Evolutionary conservation across 345 rosid genomes (phyloP), one percentile per base, ranked within the genome.

Genomic region (Odontarrhena argentea): DNA sequence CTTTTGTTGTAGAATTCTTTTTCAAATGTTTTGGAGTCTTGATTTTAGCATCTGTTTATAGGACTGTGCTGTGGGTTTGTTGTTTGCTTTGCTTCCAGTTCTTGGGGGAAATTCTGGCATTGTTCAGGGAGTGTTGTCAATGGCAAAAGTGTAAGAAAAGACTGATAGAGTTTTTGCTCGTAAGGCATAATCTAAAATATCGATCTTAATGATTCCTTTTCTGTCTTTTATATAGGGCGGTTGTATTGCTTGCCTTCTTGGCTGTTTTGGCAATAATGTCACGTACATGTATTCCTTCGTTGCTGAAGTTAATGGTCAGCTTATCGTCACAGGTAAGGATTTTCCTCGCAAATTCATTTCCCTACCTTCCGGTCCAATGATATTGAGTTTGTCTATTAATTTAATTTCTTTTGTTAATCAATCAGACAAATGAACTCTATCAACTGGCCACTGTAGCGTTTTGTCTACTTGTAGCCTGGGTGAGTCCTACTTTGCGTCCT

Each of bases 11-110:
- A 25, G 38, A 13, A 10, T 40, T 43, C 35, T n/a, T 47, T 63
- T 54, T 57, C 60, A 40, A 13, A 65, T 68, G 37, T 8, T 59
- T 68, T 45, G 45, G 51, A 60, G 51, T 52, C 18, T 54, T 71
- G 65, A 71, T 71, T 61, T 42, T 54, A 52, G 53, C 15, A 41
- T 59, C 28, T 42, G 8, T 61, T 75, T 28, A 58, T 81, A 89
- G 98, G 96, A 92, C 34, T 92, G 96, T 77, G 95, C 95, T 69
- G 96, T 89, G 71, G 98, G 96, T 42, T 82, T 92, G 88, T 76
- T 89, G 71, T 92, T 92, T 80, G 96, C 95, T 49, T 77, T 92
- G 77, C 96, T 89, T 80, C 96, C 96, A 34, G 91, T 89, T 76
- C 88, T 89, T 42, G 92, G 87, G 69, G 98, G 98, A 60, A 82